Evolutionary conservation across 495 filamentous ascomycete genomes (phyloP).

Genomic region (Cercophora sp.): DNA sequence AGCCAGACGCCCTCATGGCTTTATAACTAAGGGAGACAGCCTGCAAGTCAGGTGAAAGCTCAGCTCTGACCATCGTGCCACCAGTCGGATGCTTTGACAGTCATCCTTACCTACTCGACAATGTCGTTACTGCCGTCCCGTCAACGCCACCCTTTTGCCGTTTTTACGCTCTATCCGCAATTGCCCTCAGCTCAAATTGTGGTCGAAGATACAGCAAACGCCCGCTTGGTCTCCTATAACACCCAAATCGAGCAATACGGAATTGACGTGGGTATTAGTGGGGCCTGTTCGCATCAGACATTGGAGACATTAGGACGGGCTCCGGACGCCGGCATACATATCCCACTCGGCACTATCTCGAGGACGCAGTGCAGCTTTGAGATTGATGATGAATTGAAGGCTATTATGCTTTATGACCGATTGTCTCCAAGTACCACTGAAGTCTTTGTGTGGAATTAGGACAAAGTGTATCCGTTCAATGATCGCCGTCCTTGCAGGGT

Average conservation of each 20-base stretch:
- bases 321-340: neutral
- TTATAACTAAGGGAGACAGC: neutral
- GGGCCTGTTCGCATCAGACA: neutral
- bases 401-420: neutral
- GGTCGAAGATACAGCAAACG: neutral
- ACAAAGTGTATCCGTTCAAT: neutral
- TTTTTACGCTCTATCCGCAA: constrained; percentile 1
- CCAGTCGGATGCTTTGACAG: too few relatives aligned
- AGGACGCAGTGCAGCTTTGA: neutral
- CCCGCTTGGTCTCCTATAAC: neutral
- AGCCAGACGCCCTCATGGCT: neutral
- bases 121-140: neutral
- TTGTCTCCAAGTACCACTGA: neutral
- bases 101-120: neutral
- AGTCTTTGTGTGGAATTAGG: neutral
- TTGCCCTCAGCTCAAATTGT: neutral
- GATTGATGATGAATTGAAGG: neutral
- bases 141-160: neutral
- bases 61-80: neutral
- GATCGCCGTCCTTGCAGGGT: neutral
- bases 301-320: constrained; percentile 1
- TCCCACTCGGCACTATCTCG: neutral
- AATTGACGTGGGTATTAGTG: neutral
- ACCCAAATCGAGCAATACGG: neutral
- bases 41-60: neutral